Percentiles rank a stretch among this genome's conserved stretches.
phyloP scores from a whole-genome alignment of 2,329 filamentous ascomycete species.

The Ophiocordyceps robertsii region DNA sequence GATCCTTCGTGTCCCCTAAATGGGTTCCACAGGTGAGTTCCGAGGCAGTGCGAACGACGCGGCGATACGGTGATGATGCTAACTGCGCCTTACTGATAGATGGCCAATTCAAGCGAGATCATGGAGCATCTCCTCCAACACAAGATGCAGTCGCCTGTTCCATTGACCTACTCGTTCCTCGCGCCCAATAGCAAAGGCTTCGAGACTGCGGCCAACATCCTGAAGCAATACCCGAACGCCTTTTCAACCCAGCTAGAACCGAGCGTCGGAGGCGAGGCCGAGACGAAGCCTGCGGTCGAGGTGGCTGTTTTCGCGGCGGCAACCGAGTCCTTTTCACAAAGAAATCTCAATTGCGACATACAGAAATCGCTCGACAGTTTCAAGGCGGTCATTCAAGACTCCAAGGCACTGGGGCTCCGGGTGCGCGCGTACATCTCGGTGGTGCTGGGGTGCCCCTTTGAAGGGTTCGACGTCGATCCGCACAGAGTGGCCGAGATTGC shows the following conservation, averaged over 20 bases:
- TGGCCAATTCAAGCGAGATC: conserved; percentile 67
- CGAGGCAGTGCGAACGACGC: not conserved
- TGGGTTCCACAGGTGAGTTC: conserved; percentile 65
- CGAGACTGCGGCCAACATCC: conserved; percentile 42
- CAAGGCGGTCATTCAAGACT: conserved; percentile 53
- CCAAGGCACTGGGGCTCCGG: conserved; percentile 49
- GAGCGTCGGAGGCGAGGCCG: conserved; percentile 5
- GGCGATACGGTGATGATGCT: not conserved
- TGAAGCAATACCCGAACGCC: conserved; percentile 35
- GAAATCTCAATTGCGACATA: conserved; percentile 73
- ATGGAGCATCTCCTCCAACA: conserved; percentile 52
- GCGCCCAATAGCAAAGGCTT: conserved; percentile 66
- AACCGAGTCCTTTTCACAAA: conserved; percentile 66
- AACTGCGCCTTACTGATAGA: conserved; percentile 29
- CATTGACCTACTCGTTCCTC: conserved; percentile 67
- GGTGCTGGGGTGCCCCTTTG: conserved; percentile 68
- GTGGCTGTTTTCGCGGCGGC: conserved; percentile 73
- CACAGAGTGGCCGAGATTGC: conserved; percentile 53
- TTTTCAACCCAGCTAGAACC: conserved; percentile 38
- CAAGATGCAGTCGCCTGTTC: conserved; percentile 36
- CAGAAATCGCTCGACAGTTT: conserved; percentile 60
- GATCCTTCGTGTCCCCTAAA: conserved; percentile 72
- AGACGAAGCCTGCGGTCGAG: conserved; percentile 41
- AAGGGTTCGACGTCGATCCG: conserved; percentile 50
- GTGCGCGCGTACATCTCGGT: conserved; percentile 73